A percentile compares a stretch with the other conserved stretches of the same genome.
phyloP scores from a whole-genome alignment of 176 grass and related monocot genomes.

The Zoysia pacifica region DNA sequence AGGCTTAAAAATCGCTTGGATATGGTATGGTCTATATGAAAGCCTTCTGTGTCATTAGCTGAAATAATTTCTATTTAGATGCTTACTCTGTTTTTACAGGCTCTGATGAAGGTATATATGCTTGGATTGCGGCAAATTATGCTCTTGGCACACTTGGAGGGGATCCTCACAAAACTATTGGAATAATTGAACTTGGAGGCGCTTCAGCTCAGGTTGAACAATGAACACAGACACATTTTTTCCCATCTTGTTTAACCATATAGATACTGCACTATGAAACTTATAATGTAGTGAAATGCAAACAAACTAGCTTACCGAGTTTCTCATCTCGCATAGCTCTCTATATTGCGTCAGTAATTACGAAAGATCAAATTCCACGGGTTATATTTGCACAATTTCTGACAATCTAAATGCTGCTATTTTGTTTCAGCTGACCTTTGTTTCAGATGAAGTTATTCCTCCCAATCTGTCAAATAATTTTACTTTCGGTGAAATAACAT shows the following conservation, averaged over 20 bases:
- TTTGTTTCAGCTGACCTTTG: conserved; percentile 91
- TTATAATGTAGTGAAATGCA: conserved; percentile 8
- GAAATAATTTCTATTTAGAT: neutral
- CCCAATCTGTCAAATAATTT: conserved; percentile 58
- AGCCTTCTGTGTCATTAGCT: conserved; percentile 20
- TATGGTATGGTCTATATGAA: neutral
- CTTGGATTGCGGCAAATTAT: conserved; percentile 94
- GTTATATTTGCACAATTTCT: conserved; percentile 10
- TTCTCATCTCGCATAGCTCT: neutral
- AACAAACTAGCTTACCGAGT: neutral
- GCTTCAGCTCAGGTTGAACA: conserved; percentile 82
- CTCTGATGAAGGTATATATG: conserved; percentile 90
- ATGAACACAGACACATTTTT: conserved; percentile 8
- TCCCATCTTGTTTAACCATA: neutral
- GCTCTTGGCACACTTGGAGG: conserved; percentile 78
- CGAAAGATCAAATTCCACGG: neutral
- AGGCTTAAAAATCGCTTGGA: neutral
- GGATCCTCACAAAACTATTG: conserved; percentile 81
- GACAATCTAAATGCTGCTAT: conserved; percentile 36
- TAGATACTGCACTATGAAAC: neutral
- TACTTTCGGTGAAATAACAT: conserved; percentile 73
- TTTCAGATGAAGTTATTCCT: conserved; percentile 80
- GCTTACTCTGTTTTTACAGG: conserved; percentile 48
- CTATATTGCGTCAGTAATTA: conserved; percentile 11
- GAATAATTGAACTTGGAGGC: conserved; percentile 93